Evolutionary conservation across 306 rosid species (phyloP), one percentile per base, ranked within the genome.

Genomic region (Pterocarpus macrocarpus): DNA sequence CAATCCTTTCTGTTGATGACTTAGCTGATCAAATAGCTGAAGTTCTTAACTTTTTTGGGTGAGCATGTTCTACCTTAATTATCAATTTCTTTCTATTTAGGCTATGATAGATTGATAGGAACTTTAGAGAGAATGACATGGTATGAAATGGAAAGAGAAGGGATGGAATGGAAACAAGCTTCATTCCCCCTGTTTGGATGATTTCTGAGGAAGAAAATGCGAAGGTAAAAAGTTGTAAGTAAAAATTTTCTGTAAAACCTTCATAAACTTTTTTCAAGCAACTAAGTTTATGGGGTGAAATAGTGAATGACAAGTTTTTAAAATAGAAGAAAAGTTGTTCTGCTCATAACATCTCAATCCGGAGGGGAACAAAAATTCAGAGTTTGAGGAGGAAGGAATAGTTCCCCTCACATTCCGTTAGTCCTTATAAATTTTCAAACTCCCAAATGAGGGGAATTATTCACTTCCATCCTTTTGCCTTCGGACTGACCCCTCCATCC

Each of bases 21-120:
- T 89, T 95, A 32, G 98, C 96, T n/a, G 98, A 95, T 89, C 99
- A 95, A 87, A 87, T 95, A 80, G 96, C 86, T 1, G 98, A 95
- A 78, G 97, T 95, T 88, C 97, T 95, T 16, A 89, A 95, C 81
- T 90, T 74, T 86, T 95, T 95, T 81, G 92, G 97, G 99, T 92
- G 87, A 89, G 87, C 17, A 39, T 22, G 17, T 81, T 85, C 50
- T 39, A 76, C 49, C 80, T 73, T 63, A 45, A 38, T 43, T 34
- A 33, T 50, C 55, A 56, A 22, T 35, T 41, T 47, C 67, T 73
- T 43, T 80, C 64, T 38, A 47, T 58, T 33, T 69, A 83, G 65
- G 44, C 43, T 30, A 72, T 65, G 13, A 30, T 83, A 44, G 33
- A 22, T 22, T 22, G 28, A 22, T 22, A 22, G 28, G 43, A 70